Evolutionary conservation across 1,284 basidiomycete species (phyloP).

Genomic region (Ustilago trichophora): DNA sequence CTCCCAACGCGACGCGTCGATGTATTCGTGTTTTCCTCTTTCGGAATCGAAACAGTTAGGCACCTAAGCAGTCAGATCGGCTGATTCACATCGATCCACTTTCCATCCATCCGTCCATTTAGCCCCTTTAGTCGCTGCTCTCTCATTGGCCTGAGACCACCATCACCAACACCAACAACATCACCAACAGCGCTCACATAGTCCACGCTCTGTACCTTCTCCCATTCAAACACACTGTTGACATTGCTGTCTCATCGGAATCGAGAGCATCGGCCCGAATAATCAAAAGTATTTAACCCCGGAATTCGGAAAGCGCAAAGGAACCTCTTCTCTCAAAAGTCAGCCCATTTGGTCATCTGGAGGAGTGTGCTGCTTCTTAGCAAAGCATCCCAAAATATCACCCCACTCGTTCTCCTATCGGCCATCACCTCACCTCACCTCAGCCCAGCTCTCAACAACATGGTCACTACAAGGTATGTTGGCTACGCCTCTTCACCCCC

Average conservation of each 20-base stretch:
- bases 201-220: too few species aligned
- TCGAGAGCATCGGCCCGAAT: too few species aligned
- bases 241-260: too few species aligned
- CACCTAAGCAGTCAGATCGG: too few species aligned
- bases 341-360: conserved; percentile 22
- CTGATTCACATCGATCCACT: neutral
- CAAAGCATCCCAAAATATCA: conserved; percentile 15
- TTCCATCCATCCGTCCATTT: conserved; percentile 7
- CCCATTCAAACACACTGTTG: too few species aligned
- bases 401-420: neutral
- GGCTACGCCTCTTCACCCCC: neutral
- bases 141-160: too few species aligned
- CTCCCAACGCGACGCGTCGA: conserved; percentile 12
- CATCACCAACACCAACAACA: conserved; percentile 1
- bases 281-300: too few species aligned
- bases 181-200: too few species aligned
- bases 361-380: conserved; percentile 6
- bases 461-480: conserved; percentile 45
- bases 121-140: too few species aligned
- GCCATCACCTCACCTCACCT: neutral
- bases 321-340: too few species aligned
- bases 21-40: too few species aligned
- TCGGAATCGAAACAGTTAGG: too few species aligned
- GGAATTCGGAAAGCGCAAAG: conserved; percentile 42
- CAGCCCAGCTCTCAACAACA: conserved; percentile 8